phyloP scores from a whole-genome alignment of 805 yeast genomes.

The Ogataea thermomethanolica region DNA sequence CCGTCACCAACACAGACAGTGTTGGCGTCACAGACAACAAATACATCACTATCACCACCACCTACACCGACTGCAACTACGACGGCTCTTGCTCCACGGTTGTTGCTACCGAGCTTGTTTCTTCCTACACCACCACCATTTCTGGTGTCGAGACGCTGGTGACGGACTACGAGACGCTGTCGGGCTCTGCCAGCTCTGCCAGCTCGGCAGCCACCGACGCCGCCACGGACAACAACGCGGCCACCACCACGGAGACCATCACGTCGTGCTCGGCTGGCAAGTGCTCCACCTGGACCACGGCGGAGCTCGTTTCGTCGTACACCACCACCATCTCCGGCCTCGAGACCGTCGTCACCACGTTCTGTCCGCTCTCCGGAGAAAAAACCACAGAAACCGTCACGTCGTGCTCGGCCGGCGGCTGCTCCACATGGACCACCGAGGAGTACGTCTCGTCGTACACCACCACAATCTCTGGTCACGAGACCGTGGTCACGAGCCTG shows the following conservation, averaged over 20 bases:
- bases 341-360: slow-evolving; percentile 21
- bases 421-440: slow-evolving; percentile 16
- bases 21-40: slow-evolving; percentile 12
- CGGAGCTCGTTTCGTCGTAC: slow-evolving; percentile 26
- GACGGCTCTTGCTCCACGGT: slow-evolving; percentile 22
- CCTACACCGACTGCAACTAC: slow-evolving; percentile 19
- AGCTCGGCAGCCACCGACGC: neutral
- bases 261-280: slow-evolving; percentile 22
- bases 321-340: slow-evolving; percentile 20
- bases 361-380: slow-evolving; percentile 15
- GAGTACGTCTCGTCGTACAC: slow-evolving; percentile 24
- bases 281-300: slow-evolving; percentile 25
- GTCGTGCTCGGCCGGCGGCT: slow-evolving; percentile 13
- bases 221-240: neutral
- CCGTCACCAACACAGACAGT: slow-evolving; percentile 14
- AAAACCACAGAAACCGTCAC: slow-evolving; percentile 19
- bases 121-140: slow-evolving; percentile 24
- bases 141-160: slow-evolving; percentile 17
- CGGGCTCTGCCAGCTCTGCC: slow-evolving; percentile 4
- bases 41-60: slow-evolving; percentile 21
- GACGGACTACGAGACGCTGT: slow-evolving; percentile 19
- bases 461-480: slow-evolving; percentile 17
- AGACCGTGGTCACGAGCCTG: slow-evolving; percentile 19
- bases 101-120: slow-evolving; percentile 25
- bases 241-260: slow-evolving; percentile 11